Percentiles rank a stretch among this genome's conserved stretches.
Conservation (phyloP, 306 rosid genomes). For the Luffa aegyptiaca region DNA sequence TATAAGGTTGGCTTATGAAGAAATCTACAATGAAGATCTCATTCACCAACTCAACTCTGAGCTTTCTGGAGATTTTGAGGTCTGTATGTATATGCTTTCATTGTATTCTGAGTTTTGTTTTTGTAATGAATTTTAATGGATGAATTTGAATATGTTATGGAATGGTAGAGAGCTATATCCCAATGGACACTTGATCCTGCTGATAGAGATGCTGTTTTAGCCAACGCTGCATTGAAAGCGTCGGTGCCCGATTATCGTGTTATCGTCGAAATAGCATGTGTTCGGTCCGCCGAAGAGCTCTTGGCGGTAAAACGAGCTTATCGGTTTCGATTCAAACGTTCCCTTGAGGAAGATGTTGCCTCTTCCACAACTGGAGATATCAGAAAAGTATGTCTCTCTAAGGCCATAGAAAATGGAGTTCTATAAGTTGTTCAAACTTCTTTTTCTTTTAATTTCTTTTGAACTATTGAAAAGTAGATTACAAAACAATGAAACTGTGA, state of each 20-base stretch:
- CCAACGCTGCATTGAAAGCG: slow-evolving; percentile 22
- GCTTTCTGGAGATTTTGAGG: slow-evolving; percentile 45
- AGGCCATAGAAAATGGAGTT: neutral
- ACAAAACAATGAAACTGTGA: neutral
- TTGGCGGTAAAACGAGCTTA: slow-evolving; percentile 33
- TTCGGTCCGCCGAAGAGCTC: slow-evolving; percentile 33
- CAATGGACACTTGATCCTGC: slow-evolving; percentile 48
- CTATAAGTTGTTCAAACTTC: neutral
- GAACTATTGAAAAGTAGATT: neutral
- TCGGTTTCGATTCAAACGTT: slow-evolving; percentile 27
- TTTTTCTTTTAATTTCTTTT: no score
- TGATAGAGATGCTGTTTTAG: slow-evolving; percentile 34
- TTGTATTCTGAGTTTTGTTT: neutral
- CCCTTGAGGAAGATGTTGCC: slow-evolving; percentile 50
- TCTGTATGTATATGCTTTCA: neutral
- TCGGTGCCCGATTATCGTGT: slow-evolving; percentile 21
- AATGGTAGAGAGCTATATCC: slow-evolving; percentile 28
- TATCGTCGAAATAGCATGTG: slow-evolving; percentile 34
- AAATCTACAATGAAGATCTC: slow-evolving; percentile 39
- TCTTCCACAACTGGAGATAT: slow-evolving; percentile 22
- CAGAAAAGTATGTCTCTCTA: slow-evolving; percentile 26
- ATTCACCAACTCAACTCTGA: slow-evolving; percentile 40
- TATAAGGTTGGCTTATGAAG: slow-evolving; percentile 33
- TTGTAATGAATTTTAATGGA: neutral
- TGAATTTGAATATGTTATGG: neutral